phyloP scores from a whole-genome alignment of 2,329 filamentous ascomycete genomes.

The Colletotrichum kahawae region DNA sequence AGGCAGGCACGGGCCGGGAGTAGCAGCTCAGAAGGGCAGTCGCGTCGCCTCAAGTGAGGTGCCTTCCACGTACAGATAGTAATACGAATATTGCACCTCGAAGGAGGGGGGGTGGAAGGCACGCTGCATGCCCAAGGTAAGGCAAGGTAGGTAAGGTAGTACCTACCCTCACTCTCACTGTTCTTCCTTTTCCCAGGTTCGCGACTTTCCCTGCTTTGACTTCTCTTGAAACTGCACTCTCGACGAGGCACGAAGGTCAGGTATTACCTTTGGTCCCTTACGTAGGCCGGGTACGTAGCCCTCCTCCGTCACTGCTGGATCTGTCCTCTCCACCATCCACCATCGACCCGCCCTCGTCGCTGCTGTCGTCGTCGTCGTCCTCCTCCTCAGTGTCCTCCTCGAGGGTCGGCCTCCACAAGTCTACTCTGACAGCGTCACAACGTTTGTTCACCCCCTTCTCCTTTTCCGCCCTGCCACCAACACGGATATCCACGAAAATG shows the following conservation, averaged over 20 bases:
- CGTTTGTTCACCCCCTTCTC: not conserved
- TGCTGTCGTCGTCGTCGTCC: not conserved
- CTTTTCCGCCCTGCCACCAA: not conserved
- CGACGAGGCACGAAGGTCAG: not conserved
- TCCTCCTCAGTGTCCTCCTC: not conserved
- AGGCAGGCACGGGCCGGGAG: conserved; percentile 5
- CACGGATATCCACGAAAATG: not conserved
- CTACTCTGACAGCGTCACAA: not conserved
- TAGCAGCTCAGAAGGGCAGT: not conserved
- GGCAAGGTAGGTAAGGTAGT: no score
- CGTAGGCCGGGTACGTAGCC: not conserved
- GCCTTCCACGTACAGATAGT: not conserved
- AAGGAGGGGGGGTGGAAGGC: not conserved
- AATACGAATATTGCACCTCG: not conserved
- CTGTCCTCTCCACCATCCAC: not conserved
- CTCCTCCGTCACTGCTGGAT: not conserved
- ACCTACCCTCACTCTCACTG: not conserved
- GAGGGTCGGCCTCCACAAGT: not conserved
- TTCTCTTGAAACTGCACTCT: not conserved
- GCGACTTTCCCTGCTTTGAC: not conserved
- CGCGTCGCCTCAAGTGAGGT: not conserved
- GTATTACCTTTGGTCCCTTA: not conserved
- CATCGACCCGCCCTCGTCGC: not conserved
- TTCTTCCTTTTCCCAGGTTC: not conserved
- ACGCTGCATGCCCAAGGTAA: not conserved